Base-by-base conservation (phyloP, 192 early-diverging fungal species). In the Umbelopsis sp. region DNA sequence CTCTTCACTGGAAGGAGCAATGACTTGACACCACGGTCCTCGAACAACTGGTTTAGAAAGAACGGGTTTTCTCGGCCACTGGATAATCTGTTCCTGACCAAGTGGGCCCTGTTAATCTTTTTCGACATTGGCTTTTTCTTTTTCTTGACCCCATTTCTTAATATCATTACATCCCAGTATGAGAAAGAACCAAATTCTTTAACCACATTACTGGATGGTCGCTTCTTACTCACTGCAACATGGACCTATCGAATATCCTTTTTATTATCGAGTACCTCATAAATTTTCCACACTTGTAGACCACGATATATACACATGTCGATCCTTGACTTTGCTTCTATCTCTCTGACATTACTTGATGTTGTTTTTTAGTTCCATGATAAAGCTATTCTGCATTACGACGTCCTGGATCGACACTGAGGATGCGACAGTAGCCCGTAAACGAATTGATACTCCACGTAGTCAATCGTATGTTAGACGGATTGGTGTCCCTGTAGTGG, bases 401-500 rank as follows among this genome's bases (percentile, higher is more conserved):
- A 79, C 78, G 16, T 74, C 73, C 21, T 46, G 67, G 6, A 44
- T 73, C 15, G 11, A 68, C 10, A 79, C 78, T 15, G 74, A 74
- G 52, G 78, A 79, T 61, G 55, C 66, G 9, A 47, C 46, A 5
- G 74, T 79, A 6, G 53, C 68, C 16, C 33, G 30, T 1, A 64
- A 75, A 64, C 61, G 61, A 46, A 46, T 23, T n/a, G 48, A 66
- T 37, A 49, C 64, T 6, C n/a, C 51, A 3, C 64, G 78, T 10
- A 75, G 74, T 46, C 64, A 70, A 44, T 75, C 69, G 22, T 79
- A 79, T 66, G 67, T 75, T 2, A 48, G 74, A 18, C 51, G 65
- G 53, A 69, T 69, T 46, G 78, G 78, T 18, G 35, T 70, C n/a
- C 51, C 78, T n/a, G 78, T 79, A 4, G 75, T 79, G 27, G 73